Evolutionary conservation across 139 green algal genomes (phyloP), one percentile per base, ranked within the genome.

Genomic region (Pseudopediastrum boryanum): DNA sequence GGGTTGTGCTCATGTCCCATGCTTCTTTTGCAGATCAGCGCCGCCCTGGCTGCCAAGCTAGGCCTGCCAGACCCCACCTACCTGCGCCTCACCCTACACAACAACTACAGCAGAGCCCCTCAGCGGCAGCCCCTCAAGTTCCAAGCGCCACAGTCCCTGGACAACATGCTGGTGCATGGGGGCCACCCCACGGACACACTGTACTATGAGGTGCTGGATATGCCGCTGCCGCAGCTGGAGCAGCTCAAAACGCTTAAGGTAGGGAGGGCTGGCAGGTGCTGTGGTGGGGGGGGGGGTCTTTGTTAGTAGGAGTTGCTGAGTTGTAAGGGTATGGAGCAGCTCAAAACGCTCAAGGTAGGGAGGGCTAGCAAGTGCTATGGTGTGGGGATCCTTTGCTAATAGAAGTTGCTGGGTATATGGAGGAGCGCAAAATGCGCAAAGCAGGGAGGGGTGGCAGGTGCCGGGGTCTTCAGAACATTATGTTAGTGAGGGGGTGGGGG

Each of bases 161-260:
- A 80, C 46, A 1, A 31, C 4, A 79, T 86, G 71, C 61, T 88
- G 59, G 50, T 12, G 29, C 75, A 82, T 39, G 52, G 56, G 2
- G 33, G 58, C 31, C 78, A 85, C 43, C 6, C 43, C 27, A 80
- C 72, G 0, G 88, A 94, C 71, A 91, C 86, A 2, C 76, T 99
- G 39, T 99, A 96, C 83, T 99, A 97, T 56, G 95, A 99, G 83
- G 78, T 96, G 52, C 86, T 99, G 52, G 96, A 99, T 83, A 86
- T 98, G 73, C 96, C 94, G 0, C 85, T 99, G 80, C 90, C 87
- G 6, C 85, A 98, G 80, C 87, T 98, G 69, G 89, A 93, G 81
- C 74, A 82, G 77, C 74, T 91, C 21, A 93, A 89, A 50, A 88
- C 78, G n/a, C 52, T 93, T 35, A 86, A 77, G 80, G 83, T 90